These are phyloP conservation scores for Psilocybe mexicana DNA, from an alignment of 1,284 basidiomycete genomes.

Conservation along the genomic window DNA sequence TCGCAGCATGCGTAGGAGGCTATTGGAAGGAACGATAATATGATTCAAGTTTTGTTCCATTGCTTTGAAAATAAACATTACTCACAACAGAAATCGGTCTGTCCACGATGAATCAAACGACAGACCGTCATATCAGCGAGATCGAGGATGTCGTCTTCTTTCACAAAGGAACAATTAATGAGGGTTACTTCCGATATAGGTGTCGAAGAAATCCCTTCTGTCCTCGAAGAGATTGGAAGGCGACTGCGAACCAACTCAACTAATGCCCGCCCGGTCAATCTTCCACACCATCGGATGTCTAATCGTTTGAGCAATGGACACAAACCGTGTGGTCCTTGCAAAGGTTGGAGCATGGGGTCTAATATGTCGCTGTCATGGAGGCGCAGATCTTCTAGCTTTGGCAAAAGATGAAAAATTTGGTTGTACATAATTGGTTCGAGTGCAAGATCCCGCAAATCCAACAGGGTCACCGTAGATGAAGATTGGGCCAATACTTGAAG, in stretches of 20 bases:
- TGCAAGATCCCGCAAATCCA: conserved; percentile 54
- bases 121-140: conserved; percentile 52
- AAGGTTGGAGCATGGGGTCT: conserved; percentile 43
- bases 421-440: conserved; percentile 16
- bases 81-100: conserved; percentile 59
- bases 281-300: conserved; percentile 64
- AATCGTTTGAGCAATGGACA: conserved; percentile 51
- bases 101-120: conserved; percentile 44
- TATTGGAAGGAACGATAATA: conserved; percentile 23
- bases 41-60: conserved; percentile 7
- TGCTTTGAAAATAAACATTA: conserved; percentile 13
- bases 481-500: conserved; percentile 41
- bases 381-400: conserved; percentile 46
- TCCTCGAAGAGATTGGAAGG: conserved; percentile 7
- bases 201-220: not conserved
- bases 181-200: conserved; percentile 43
- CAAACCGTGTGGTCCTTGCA: conserved; percentile 42
- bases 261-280: conserved; percentile 51
- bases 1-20: conserved; percentile 51
- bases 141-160: conserved; percentile 54
- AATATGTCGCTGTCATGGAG: conserved; percentile 64
- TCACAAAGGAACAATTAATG: conserved; percentile 60
- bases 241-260: conserved; percentile 51
- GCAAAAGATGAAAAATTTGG: conserved; percentile 42
- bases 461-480: conserved; percentile 43